Evolutionary conservation across 169 alveolate species (phyloP), one percentile per base, ranked within the genome.

Genomic region (Cryptosporidium ryanae): DNA sequence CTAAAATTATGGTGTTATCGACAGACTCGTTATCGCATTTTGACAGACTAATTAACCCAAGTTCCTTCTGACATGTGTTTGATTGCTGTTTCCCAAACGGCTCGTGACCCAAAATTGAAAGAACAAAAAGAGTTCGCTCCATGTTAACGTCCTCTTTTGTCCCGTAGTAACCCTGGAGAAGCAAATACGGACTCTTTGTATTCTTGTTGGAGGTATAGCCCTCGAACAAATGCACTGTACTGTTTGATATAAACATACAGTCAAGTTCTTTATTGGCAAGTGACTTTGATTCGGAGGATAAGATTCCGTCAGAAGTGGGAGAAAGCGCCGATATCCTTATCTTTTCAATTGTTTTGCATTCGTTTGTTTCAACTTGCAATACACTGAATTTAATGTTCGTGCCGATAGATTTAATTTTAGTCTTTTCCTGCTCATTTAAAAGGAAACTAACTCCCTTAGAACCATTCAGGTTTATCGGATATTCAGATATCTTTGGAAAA

Each of bases 101-200:
- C 27, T 76, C 87, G 21, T 55, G 18, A 7, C 87, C 87, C 8
- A 55, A 10, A 18, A 76, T n/a, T 43, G 87, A 76, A n/a, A 76
- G 59, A 3, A 50, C 59, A 17, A 76, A 32, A 12, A 38, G 57
- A 38, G 13, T 38, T 38, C 8, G 46, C 18, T 65, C 17, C 7
- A 17, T 18, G 10, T n/a, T 15, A 68, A 68, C 34, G 17, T 54
- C 13, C 15, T 68, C 29, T 49, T 12, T 13, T 12, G 50, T 25
- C 18, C n/a, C 2, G 10, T 13, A 21, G 12, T 15, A 18, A 8
- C 82, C 82, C 31, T 76, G 87, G 23, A 59, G 64, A 5, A 76
- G 61, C 10, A 76, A 21, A 29, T 70, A 76, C 48, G 87, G 87
- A 25, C 57, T 76, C 13, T 15, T 10, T 0, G 52, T 55, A 32